Evolutionary conservation across 495 filamentous ascomycete species (phyloP).

Genomic region (Pyronema omphalodes): DNA sequence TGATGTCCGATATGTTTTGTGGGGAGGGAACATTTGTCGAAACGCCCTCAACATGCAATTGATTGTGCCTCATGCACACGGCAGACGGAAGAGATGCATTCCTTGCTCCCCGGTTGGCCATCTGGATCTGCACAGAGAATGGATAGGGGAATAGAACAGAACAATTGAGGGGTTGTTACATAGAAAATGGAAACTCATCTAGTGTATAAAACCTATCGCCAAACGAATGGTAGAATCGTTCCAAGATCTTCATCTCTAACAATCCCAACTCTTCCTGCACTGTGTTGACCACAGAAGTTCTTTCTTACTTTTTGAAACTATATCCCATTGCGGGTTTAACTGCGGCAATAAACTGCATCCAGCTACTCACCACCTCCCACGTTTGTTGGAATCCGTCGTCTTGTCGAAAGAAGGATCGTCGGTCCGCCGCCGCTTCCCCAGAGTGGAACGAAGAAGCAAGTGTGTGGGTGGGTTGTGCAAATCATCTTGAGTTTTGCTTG

Average conservation of each 20-base stretch:
- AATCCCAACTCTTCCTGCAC: background rate
- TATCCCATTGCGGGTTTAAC: background rate
- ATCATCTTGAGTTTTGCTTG: too few relatives aligned
- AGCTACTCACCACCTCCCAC: conserved; percentile 3
- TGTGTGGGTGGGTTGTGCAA: too few relatives aligned
- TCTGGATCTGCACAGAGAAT: too few relatives aligned
- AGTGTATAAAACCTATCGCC: background rate
- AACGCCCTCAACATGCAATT: too few relatives aligned
- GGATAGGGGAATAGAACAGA: too few relatives aligned
- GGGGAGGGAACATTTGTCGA: too few relatives aligned
- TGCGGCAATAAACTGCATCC: background rate
- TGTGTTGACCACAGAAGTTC: conserved; percentile 2
- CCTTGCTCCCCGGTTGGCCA: too few relatives aligned
- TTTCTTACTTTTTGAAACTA: background rate
- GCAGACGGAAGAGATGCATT: too few relatives aligned
- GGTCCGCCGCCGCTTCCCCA: background rate
- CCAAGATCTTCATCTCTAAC: background rate
- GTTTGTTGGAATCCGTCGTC: background rate
- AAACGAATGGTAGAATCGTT: background rate
- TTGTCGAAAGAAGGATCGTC: background rate
- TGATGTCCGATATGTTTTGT: too few relatives aligned
- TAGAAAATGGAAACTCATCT: background rate
- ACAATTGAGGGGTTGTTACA: background rate
- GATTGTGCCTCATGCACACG: too few relatives aligned
- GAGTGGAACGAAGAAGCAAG: background rate